Evolutionary conservation across 768 basidiomycete species (phyloP).

Genomic region (Lactifluus echinatus): DNA sequence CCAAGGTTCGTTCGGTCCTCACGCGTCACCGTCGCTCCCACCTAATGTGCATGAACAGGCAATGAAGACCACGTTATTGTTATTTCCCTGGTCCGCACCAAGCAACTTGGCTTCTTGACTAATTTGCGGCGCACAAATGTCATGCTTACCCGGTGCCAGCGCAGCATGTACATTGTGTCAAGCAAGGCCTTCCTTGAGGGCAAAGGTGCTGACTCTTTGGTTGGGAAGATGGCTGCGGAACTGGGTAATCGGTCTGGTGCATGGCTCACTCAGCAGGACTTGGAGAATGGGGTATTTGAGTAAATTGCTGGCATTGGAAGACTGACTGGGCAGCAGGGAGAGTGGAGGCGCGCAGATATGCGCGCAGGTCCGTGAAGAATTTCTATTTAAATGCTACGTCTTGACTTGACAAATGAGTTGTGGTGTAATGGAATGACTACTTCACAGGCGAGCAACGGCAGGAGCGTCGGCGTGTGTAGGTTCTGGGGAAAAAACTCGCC

Average conservation of each 20-base stretch:
- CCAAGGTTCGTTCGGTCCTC: slow-evolving; percentile 44
- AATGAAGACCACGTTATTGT: slow-evolving; percentile 78
- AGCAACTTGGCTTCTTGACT: slow-evolving; percentile 56
- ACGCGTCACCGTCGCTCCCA: not conserved
- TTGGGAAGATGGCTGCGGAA: slow-evolving; percentile 32
- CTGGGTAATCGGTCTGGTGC: slow-evolving; percentile 26
- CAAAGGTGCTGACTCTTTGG: slow-evolving; percentile 38
- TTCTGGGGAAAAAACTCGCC: slow-evolving; percentile 23
- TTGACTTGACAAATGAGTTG: not conserved
- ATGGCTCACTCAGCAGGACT: slow-evolving; percentile 31
- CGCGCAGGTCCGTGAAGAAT: not conserved
- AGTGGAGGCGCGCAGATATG: not conserved
- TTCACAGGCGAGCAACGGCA: slow-evolving; percentile 10
- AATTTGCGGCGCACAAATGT: slow-evolving; percentile 72
- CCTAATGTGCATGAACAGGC: slow-evolving; percentile 34
- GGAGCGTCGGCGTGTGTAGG: slow-evolving; percentile 5
- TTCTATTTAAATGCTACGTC: not conserved
- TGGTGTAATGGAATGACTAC: not conserved
- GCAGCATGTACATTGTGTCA: slow-evolving; percentile 67
- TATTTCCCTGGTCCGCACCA: slow-evolving; percentile 60
- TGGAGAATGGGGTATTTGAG: slow-evolving; percentile 31
- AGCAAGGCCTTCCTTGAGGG: slow-evolving; percentile 52
- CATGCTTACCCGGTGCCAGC: slow-evolving; percentile 76
- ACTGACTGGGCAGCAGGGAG: not conserved
- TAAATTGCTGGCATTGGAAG: not conserved